Conservation (phyloP, 192 early-diverging fungal species). For the Coemansia umbellata region DNA sequence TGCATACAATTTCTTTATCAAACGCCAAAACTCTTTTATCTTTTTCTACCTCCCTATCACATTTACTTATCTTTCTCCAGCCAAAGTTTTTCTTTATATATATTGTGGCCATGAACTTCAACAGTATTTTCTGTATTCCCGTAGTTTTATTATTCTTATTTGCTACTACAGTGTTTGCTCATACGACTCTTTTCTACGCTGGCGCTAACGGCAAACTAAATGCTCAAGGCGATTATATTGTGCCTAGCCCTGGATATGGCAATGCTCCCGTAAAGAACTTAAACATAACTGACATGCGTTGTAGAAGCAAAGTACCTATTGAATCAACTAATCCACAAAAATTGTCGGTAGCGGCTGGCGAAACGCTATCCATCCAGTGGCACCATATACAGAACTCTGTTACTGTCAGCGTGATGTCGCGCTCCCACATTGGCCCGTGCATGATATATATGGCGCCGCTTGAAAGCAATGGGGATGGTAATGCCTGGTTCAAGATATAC, state of each 20-base stretch:
- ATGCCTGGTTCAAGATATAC: constrained; percentile 11
- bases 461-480: constrained; percentile 1
- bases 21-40: neutral
- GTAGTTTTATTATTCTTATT: constrained; percentile 1
- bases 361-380: neutral
- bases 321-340: neutral
- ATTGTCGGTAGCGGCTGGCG: neutral
- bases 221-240: neutral
- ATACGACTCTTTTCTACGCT: constrained; percentile 10
- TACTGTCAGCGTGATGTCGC: constrained; percentile 4
- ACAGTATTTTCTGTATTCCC: neutral
- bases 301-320: neutral
- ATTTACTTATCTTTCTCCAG: neutral
- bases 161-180: neutral
- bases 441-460: constrained; percentile 16
- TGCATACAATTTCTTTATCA: neutral
- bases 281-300: neutral
- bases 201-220: neutral
- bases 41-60: neutral
- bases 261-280: neutral
- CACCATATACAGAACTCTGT: constrained; percentile 3
- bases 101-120: neutral
- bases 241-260: neutral
- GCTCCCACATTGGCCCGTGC: constrained; percentile 7
- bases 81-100: neutral